Conservation (phyloP, 805 yeast genomes). For the Phaffomyces antillensis region DNA sequence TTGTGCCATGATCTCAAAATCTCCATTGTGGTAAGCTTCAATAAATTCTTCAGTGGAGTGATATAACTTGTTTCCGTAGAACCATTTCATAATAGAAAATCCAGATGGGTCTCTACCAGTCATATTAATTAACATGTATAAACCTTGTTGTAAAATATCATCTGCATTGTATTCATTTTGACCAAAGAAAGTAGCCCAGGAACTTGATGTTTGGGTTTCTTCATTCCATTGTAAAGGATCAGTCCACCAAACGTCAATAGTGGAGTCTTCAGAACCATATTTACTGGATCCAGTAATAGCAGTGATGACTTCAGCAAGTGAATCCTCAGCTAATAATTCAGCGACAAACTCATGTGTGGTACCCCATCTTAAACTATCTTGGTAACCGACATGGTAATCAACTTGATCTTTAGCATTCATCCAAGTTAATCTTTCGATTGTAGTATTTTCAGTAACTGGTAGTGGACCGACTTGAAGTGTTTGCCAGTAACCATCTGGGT, state of each 20-base stretch:
- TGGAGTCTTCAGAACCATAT: slow-evolving; percentile 17
- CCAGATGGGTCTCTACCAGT: slow-evolving; percentile 19
- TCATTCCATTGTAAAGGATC: slow-evolving; percentile 18
- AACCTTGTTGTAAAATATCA: slow-evolving; percentile 20
- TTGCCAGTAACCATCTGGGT: slow-evolving; percentile 22
- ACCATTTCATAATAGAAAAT: slow-evolving; percentile 15
- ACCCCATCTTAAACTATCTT: slow-evolving; percentile 13
- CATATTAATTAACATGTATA: slow-evolving; percentile 16
- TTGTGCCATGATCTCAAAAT: slow-evolving; percentile 14
- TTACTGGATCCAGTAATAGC: slow-evolving; percentile 13
- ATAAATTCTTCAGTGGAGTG: slow-evolving; percentile 20
- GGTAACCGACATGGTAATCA: slow-evolving; percentile 15
- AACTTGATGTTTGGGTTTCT: slow-evolving; percentile 10
- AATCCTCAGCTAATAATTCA: slow-evolving; percentile 7
- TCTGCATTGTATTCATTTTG: slow-evolving; percentile 17
- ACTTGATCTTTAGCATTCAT: slow-evolving; percentile 17
- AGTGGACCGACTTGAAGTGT: slow-evolving; percentile 21
- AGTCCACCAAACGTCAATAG: slow-evolving; percentile 20
- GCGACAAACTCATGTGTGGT: slow-evolving; percentile 6
- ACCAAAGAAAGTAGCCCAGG: slow-evolving; percentile 18
- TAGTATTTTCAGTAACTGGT: slow-evolving; percentile 8
- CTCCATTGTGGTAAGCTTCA: slow-evolving; percentile 17
- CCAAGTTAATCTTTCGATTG: slow-evolving; percentile 13
- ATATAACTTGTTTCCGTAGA: slow-evolving; percentile 18
- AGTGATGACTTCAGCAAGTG: slow-evolving; percentile 10